phyloP scores from a whole-genome alignment of 148 eudicot species.

The Salicornia ramosissima region DNA sequence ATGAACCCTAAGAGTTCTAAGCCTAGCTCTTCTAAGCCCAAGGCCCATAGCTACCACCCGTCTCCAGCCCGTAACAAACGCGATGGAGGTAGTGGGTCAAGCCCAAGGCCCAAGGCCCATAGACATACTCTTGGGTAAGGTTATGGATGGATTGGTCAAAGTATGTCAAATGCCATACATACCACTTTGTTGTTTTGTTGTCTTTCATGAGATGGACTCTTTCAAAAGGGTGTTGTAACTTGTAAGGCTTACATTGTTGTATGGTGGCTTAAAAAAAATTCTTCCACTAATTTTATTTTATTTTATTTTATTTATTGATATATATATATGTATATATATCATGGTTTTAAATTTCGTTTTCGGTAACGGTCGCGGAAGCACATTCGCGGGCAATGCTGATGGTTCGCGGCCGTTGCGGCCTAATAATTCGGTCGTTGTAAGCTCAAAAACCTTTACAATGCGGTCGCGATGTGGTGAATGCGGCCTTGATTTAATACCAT shows the following conservation, averaged over 20 bases:
- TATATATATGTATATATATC: no score
- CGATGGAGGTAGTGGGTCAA: conserved; percentile 7
- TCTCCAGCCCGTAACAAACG: conserved; percentile 18
- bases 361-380: no score
- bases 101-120: conserved; percentile 16
- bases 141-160: neutral
- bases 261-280: neutral
- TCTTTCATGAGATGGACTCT: neutral
- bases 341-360: no score
- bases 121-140: conserved; percentile 13
- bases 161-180: neutral
- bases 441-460: no score
- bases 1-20: conserved; percentile 30
- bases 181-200: neutral
- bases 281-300: neutral
- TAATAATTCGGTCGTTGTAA: no score
- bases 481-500: no score
- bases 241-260: neutral
- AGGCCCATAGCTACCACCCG: conserved; percentile 4
- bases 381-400: no score
- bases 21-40: conserved; percentile 22
- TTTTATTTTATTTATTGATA: neutral
- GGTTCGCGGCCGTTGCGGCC: no score
- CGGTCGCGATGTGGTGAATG: no score
- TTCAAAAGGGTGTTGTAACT: no score